Percentiles rank a stretch among this genome's conserved stretches.
These are phyloP conservation scores for Eimeria mitis DNA, from an alignment of 169 alveolate genomes.

Conservation along the genomic window DNA sequence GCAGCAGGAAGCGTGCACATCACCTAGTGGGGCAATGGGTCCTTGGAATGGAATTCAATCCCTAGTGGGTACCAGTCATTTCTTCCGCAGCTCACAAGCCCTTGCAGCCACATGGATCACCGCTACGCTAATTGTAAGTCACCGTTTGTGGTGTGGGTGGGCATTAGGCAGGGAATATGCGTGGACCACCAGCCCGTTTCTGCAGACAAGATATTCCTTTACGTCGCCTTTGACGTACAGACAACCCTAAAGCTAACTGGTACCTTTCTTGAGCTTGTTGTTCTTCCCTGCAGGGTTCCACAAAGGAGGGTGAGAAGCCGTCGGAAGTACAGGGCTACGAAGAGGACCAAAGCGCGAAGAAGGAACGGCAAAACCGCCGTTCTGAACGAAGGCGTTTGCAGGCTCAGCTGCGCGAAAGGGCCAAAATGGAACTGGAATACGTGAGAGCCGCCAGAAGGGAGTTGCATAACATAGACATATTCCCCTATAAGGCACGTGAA, in stretches of 20 bases:
- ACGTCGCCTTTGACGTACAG: not conserved
- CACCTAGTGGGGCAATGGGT: not conserved
- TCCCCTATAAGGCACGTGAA: not conserved
- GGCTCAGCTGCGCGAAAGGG: conserved; percentile 49
- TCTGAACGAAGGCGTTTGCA: conserved; percentile 14
- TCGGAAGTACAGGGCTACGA: not conserved
- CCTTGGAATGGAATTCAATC: conserved; percentile 22
- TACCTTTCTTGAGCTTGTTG: not conserved
- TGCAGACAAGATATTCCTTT: not conserved
- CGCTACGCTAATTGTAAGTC: not conserved
- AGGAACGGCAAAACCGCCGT: conserved; percentile 10
- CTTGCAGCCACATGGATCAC: conserved; percentile 27
- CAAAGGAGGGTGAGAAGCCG: not conserved
- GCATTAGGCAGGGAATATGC: not conserved
- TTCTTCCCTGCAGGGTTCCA: not conserved
- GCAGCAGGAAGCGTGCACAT: not conserved
- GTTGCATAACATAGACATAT: not conserved
- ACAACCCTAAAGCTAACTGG: not conserved
- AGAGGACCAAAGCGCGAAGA: not conserved
- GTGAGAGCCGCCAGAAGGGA: conserved; percentile 12
- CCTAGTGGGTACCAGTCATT: not conserved
- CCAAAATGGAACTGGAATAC: not conserved
- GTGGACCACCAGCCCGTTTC: not conserved
- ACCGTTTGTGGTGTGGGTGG: not conserved
- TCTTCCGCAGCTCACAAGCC: not conserved